Evolutionary conservation across 768 basidiomycete species (phyloP), one percentile per base, ranked within the genome.

Genomic region (Boletellus emodensis): DNA sequence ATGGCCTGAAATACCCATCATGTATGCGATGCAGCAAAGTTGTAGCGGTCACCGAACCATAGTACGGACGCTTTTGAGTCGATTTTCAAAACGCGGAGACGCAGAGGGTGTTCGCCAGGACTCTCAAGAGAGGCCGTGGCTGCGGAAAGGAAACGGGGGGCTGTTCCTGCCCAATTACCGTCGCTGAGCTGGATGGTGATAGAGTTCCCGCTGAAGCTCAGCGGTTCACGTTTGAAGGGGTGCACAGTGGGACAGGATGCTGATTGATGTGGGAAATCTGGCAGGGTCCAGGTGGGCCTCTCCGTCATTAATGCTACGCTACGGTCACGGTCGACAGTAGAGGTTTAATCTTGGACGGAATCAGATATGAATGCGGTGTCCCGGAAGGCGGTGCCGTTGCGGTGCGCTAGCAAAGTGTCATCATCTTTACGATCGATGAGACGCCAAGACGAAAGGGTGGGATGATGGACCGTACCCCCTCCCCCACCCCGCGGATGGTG

Each of bases 361-460:
- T 28, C 48, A 14, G 3, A 39, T 12, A 10, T 20, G 11, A 11
- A 32, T 28, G 54, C 35, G 33, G 41, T 33, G 49, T 34, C 32
- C 7, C 12, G 11, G n/a, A 24, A n/a, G 48, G 61, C 61, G 38
- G 38, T 63, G 48, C 32, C 32, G 18, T 44, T 48, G 61, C 52
- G 33, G 40, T 49, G 49, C 30, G 14, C 1, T 38, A 49, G 53
- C 46, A 49, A 26, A 30, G 36, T 26, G 32, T 17, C 17, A 35
- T 42, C 9, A 43, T 46, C 50, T 48, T 41, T 43, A 22, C 51
- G 49, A 46, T 40, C 39, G 41, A 55, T 53, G 52, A 47, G 32
- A 52, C 60, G 47, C 14, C 35, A 18, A 14, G 11, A 30, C 30
- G 30, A 11, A 11, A 30, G 9, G 30, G 30, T 30, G 30, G 30